Base-by-base conservation (phyloP, 768 basidiomycete genomes). In the Termitomyces sp. region DNA sequence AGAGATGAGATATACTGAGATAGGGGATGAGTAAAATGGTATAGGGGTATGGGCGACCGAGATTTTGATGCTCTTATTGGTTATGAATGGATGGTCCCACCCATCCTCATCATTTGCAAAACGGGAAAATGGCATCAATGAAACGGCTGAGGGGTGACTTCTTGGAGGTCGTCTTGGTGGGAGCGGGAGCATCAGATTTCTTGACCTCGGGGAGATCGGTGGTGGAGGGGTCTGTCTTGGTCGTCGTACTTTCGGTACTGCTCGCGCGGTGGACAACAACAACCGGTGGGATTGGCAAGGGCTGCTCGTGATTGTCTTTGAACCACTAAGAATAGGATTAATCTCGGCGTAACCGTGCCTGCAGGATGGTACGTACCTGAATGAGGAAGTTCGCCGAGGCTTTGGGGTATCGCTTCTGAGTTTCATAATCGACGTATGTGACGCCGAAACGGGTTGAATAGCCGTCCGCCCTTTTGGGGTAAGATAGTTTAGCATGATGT, bases 371-470 rank as follows among this genome's bases (percentile, higher is more conserved):
- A 56, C 71, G 42, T 52, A 82, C 84, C 74, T 85, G 73, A 42
- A 78, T 63, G 13, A 86, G 63, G 69, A 84, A 83, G 55, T 74
- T 75, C 29, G 78, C 82, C 13, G 82, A 85, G 15, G 78, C 80
- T 63, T 88, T 88, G 15, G 85, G 84, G 62, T 77, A 79, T 18
- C 86, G 75, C 69, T 82, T 74, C 68, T 84, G 86, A 4, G 85
- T 87, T 52, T 78, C 70, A 67, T 84, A 88, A 70, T 88, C 82
- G 49, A 89, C 84, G 61, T 88, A 86, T 22, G 84, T 87, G 52
- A 85, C 76, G 52, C 86, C 86, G 62, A 89, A 89, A 5, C 86
- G 82, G 7, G 85, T 86, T 33, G 64, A 66, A 60, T 86, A 86
- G 25, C 86, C 84, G 55, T 88, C 85, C n/a, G 85, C 83, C 85